phyloP scores from a whole-genome alignment of 768 basidiomycete species.

The Hortiboletus campestris region DNA sequence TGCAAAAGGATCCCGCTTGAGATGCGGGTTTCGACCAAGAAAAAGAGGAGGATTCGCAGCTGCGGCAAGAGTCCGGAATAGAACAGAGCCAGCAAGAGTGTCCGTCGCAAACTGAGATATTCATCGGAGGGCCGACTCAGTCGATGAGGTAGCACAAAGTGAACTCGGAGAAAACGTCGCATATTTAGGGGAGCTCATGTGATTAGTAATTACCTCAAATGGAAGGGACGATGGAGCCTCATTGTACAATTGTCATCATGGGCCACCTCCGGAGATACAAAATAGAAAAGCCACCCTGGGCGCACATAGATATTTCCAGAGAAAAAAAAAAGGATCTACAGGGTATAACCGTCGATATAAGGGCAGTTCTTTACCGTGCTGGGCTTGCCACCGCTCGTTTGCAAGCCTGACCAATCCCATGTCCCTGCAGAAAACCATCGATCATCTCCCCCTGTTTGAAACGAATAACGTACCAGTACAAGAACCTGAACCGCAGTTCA shows the following conservation, averaged over 20 bases:
- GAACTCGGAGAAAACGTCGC: background rate
- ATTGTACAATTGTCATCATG: too few relatives aligned
- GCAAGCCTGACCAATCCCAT: conserved; percentile 52
- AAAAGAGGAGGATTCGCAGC: background rate
- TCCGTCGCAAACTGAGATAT: background rate
- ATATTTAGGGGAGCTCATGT: background rate
- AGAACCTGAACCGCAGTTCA: conserved; percentile 53
- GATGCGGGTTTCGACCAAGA: conserved; percentile 6
- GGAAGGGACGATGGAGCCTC: conserved; percentile 1
- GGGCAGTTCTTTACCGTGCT: conserved; percentile 35
- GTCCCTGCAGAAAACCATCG: conserved; percentile 29
- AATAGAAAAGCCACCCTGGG: background rate
- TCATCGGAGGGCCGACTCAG: conserved; percentile 4
- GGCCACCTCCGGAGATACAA: too few relatives aligned
- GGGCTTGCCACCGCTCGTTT: conserved; percentile 42
- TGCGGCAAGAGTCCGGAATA: background rate
- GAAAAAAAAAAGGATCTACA: conserved; percentile 8
- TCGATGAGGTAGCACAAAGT: too few relatives aligned
- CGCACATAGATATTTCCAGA: background rate
- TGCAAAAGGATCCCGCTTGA: background rate
- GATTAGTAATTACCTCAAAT: background rate
- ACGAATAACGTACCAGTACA: conserved; percentile 42
- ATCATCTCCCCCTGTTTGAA: background rate
- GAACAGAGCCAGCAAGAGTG: conserved; percentile 9
- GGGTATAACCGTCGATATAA: conserved; percentile 33